phyloP scores from a whole-genome alignment of 148 eudicot species.

The Vaccinium corymbosum region DNA sequence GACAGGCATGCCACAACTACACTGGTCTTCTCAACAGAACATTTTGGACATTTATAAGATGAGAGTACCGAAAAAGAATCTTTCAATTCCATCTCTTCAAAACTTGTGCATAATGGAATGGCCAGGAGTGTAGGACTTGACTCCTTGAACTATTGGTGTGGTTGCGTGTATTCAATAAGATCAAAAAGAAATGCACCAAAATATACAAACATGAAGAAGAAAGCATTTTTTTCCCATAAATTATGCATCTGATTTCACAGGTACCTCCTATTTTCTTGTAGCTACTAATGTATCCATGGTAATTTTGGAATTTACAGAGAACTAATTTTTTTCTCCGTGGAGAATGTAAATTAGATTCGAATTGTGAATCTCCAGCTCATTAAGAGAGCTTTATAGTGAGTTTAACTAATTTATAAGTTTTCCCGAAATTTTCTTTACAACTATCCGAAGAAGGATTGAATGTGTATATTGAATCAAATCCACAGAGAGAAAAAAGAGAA shows the following conservation, averaged over 20 bases:
- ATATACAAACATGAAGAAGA: background rate
- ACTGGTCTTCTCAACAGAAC: background rate
- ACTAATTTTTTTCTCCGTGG: no score
- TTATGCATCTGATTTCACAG: no score
- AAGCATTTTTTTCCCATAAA: no score
- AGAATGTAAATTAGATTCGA: no score
- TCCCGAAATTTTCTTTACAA: no score
- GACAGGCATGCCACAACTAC: slow-evolving; percentile 3
- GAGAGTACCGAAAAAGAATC: background rate
- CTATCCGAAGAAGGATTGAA: no score
- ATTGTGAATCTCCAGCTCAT: no score
- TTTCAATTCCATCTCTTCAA: background rate
- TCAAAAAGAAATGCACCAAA: background rate
- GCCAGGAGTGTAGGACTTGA: background rate
- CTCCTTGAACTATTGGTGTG: background rate
- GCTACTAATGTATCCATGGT: no score
- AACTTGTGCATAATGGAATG: background rate
- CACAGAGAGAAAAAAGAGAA: background rate
- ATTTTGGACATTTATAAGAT: background rate
- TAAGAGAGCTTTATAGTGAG: no score
- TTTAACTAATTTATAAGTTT: no score
- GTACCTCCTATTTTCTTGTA: no score
- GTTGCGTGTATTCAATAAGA: background rate
- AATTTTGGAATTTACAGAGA: no score
- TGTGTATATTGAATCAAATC: background rate